phyloP scores from a whole-genome alignment of 495 filamentous ascomycete genomes.

The Trichoderma erinaceum region DNA sequence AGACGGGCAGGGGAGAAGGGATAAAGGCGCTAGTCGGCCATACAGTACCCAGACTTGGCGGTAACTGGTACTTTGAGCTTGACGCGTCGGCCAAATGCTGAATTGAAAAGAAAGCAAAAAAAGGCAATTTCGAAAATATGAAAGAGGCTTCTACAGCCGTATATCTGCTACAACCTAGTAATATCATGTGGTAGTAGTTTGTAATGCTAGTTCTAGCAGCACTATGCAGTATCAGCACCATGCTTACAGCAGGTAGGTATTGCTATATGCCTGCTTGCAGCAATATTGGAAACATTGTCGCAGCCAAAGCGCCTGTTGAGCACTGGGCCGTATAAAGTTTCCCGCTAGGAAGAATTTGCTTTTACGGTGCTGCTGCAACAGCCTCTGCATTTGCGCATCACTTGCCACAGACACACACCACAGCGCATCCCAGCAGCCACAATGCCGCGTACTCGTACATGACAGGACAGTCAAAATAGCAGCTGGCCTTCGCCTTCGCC shows the following conservation, averaged over 20 bases:
- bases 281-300: neutral
- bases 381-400: neutral
- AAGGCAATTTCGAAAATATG: neutral
- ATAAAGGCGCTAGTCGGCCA: neutral
- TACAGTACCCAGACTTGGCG: too few species aligned
- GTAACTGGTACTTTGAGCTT: neutral
- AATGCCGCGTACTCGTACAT: neutral
- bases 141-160: too few species aligned
- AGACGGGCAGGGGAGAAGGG: neutral
- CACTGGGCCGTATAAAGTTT: constrained; percentile 4
- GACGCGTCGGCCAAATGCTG: neutral
- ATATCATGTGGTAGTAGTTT: too few species aligned
- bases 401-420: neutral
- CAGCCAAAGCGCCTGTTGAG: neutral
- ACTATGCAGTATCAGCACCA: too few species aligned
- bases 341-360: neutral
- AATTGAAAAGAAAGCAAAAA: neutral
- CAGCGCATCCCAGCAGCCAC: neutral
- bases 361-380: neutral
- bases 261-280: neutral
- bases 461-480: too few species aligned
- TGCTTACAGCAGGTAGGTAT: too few species aligned
- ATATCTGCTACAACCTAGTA: too few species aligned
- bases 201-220: too few species aligned
- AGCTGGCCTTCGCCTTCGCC: neutral